phyloP scores from a whole-genome alignment of 768 basidiomycete genomes.

The Mycena belliarum region DNA sequence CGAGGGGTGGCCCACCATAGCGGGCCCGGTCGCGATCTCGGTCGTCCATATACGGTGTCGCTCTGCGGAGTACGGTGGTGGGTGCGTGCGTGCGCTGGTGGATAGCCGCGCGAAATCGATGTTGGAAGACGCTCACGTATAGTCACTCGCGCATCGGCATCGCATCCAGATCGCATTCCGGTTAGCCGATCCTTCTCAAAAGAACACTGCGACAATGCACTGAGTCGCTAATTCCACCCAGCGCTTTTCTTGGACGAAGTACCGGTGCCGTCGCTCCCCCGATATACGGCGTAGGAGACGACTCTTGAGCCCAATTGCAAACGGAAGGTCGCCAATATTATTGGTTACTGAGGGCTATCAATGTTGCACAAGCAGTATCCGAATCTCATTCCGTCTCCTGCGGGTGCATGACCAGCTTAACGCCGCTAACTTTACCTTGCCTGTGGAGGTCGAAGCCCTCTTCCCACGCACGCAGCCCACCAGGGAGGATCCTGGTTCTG shows the following conservation, averaged over 20 bases:
- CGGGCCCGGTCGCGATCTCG: no score
- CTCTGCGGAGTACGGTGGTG: no score
- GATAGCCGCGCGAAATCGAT: no score
- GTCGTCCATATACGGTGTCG: no score
- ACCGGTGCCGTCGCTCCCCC: neutral
- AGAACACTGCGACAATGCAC: no score
- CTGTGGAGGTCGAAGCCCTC: conserved; percentile 5
- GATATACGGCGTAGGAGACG: neutral
- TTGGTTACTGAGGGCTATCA: neutral
- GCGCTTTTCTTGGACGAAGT: neutral
- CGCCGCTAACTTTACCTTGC: conserved; percentile 6
- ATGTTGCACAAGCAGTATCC: neutral
- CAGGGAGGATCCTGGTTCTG: neutral
- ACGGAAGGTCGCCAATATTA: conserved; percentile 20
- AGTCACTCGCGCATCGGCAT: no score
- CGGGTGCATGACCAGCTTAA: conserved; percentile 8
- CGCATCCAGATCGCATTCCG: no score
- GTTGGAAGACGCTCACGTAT: no score
- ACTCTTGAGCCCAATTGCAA: neutral
- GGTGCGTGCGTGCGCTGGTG: no score
- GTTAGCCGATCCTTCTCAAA: no score
- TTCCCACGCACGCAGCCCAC: conserved; percentile 7
- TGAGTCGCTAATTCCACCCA: neutral
- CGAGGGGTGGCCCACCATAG: no score
- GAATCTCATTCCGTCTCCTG: neutral